Conservation (phyloP, 352 stramenopile species). For the Pythium phragmiticola region DNA sequence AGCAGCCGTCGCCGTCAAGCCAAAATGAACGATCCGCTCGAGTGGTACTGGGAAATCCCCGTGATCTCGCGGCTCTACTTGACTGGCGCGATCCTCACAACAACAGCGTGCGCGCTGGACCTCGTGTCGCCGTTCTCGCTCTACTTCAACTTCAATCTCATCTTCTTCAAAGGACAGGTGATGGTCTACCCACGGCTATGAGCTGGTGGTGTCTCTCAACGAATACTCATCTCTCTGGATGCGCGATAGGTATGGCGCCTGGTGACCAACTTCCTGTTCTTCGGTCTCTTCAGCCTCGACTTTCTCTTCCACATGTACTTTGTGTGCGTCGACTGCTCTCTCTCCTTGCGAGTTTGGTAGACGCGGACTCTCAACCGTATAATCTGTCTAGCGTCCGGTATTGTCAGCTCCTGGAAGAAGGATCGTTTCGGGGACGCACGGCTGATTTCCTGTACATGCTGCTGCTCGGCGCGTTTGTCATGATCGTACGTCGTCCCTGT, state of each 20-base stretch:
- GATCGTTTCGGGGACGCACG: slow-evolving; percentile 96
- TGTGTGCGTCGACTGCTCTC: slow-evolving; percentile 63
- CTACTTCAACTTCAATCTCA: slow-evolving; percentile 94
- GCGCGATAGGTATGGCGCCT: slow-evolving; percentile 90
- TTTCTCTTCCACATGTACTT: slow-evolving; percentile 99
- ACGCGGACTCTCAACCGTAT: too few species aligned
- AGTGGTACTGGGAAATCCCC: slow-evolving; percentile 99
- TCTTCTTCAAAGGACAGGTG: slow-evolving; percentile 97
- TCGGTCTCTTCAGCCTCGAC: slow-evolving; percentile 98
- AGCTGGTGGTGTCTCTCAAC: neutral
- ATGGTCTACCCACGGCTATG: neutral
- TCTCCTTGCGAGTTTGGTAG: neutral
- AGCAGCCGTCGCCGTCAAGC: neutral
- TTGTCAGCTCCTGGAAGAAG: slow-evolving; percentile 96
- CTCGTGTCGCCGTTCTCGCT: slow-evolving; percentile 97
- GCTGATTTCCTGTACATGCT: slow-evolving; percentile 99
- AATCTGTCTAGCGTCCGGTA: slow-evolving; percentile 81
- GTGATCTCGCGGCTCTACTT: slow-evolving; percentile 97
- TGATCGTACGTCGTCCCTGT: slow-evolving; percentile 76
- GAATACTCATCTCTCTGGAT: slow-evolving; percentile 4
- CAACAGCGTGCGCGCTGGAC: slow-evolving; percentile 95
- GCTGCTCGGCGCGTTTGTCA: slow-evolving; percentile 93
- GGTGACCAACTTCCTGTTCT: slow-evolving; percentile 99
- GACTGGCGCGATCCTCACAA: slow-evolving; percentile 97
- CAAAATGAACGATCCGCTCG: slow-evolving; percentile 84